Conservation (phyloP, 352 stramenopile genomes). For the Globisporangium megalacanthum region DNA sequence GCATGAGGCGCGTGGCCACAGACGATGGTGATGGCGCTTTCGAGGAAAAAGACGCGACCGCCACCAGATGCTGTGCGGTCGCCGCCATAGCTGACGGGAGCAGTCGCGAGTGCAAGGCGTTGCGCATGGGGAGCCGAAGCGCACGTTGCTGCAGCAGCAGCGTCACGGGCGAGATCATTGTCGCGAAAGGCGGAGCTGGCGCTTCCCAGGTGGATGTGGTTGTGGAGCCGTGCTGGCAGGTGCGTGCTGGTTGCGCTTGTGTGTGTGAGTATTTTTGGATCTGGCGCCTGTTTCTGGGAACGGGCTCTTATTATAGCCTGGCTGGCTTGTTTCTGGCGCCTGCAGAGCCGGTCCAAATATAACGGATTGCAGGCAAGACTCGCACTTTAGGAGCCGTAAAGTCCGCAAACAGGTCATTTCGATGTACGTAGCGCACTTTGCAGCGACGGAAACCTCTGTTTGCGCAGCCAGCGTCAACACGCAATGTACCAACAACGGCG, state of each 20-base stretch:
- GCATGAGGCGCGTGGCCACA: constrained; percentile 46
- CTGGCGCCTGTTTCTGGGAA: too few relatives aligned
- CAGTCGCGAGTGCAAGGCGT: background rate
- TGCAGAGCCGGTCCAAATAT: background rate
- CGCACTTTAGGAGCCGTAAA: background rate
- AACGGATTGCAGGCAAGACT: too few relatives aligned
- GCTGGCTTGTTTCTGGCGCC: background rate
- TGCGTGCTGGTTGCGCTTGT: too few relatives aligned
- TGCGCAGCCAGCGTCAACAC: background rate
- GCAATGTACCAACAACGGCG: background rate
- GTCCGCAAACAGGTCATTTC: background rate
- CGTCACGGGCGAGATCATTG: background rate
- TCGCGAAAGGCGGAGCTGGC: too few relatives aligned
- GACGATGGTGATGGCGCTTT: constrained; percentile 20
- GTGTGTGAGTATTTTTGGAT: too few relatives aligned
- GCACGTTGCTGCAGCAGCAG: background rate
- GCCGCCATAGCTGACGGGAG: background rate
- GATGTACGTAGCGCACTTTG: background rate
- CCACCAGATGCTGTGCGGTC: background rate
- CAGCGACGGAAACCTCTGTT: background rate
- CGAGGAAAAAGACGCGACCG: background rate
- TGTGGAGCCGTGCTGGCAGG: too few relatives aligned
- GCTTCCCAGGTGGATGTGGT: background rate
- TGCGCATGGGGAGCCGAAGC: background rate
- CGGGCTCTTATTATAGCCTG: too few relatives aligned